Evolutionary conservation across 768 basidiomycete species (phyloP).

Genomic region (Lactarius sanguifluus): DNA sequence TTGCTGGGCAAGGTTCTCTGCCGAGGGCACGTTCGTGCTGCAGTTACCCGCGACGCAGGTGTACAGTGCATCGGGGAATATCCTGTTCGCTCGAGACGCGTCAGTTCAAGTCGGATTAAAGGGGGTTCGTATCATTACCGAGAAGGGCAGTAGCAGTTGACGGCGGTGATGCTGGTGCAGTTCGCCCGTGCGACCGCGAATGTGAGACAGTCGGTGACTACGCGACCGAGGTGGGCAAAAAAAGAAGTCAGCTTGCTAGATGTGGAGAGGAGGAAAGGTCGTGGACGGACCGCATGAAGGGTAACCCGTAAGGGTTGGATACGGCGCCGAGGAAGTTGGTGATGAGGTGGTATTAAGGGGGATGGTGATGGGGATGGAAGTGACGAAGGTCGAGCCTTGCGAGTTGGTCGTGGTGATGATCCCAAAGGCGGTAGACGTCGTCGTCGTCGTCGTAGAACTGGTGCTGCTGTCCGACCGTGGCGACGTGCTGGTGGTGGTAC

Average conservation of each 20-base stretch:
- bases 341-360: slow-evolving; percentile 4
- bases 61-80: slow-evolving; percentile 41
- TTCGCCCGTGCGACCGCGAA: slow-evolving; percentile 40
- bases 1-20: slow-evolving; percentile 47
- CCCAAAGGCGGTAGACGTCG: background rate
- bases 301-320: slow-evolving; percentile 21
- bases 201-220: slow-evolving; percentile 49
- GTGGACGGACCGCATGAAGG: slow-evolving; percentile 24
- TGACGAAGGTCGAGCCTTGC: slow-evolving; percentile 24
- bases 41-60: slow-evolving; percentile 42
- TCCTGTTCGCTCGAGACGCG: slow-evolving; percentile 23
- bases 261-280: background rate
- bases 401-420: slow-evolving; percentile 26
- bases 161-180: slow-evolving; percentile 47
- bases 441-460: background rate
- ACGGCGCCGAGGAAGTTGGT: slow-evolving; percentile 17
- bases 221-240: background rate
- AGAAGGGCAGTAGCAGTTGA: slow-evolving; percentile 51
- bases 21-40: slow-evolving; percentile 39
- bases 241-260: background rate
- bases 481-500: background rate
- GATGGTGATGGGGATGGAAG: slow-evolving; percentile 28
- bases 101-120: too few relatives aligned
- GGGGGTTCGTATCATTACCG: too few relatives aligned
- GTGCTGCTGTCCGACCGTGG: background rate